A percentile compares a stretch with the other conserved stretches of the same genome.
These are phyloP conservation scores for Cyberlindnera suaveolens DNA, from an alignment of 805 yeast genomes.

Conservation along the genomic window DNA sequence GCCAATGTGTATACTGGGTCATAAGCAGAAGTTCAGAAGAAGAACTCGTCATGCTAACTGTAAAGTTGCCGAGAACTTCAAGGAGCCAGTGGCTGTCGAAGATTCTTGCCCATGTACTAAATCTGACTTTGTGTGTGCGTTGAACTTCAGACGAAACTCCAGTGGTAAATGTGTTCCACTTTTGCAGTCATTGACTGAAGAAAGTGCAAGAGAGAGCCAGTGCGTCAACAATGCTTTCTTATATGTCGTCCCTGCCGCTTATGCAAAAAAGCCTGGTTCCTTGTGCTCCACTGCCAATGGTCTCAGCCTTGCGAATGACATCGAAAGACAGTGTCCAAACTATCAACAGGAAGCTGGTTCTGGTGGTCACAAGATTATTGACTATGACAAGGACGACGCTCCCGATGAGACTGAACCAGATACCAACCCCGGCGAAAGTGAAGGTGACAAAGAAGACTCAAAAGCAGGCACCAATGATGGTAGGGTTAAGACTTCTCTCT, in stretches of 20 bases:
- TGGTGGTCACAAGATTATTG: slow-evolving; percentile 16
- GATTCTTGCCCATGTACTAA: slow-evolving; percentile 59
- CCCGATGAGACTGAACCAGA: slow-evolving; percentile 26
- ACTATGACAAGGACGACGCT: slow-evolving; percentile 22
- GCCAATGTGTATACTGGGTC: slow-evolving; percentile 61
- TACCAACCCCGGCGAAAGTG: slow-evolving; percentile 25
- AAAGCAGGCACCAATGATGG: slow-evolving; percentile 32
- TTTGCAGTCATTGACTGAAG: slow-evolving; percentile 16
- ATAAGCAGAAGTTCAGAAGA: slow-evolving; percentile 53
- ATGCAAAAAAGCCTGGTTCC: slow-evolving; percentile 38
- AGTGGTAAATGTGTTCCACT: slow-evolving; percentile 44
- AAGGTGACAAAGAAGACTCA: slow-evolving; percentile 30
- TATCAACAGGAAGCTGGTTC: slow-evolving; percentile 12
- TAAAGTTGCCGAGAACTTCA: slow-evolving; percentile 30
- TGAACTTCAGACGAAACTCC: slow-evolving; percentile 35
- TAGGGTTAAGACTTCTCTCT: slow-evolving; percentile 28
- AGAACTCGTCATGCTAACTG: slow-evolving; percentile 64
- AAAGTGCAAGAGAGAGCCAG: slow-evolving; percentile 16
- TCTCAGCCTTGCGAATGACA: slow-evolving; percentile 10
- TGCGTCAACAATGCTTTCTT: slow-evolving; percentile 25
- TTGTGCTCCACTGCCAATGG: slow-evolving; percentile 32
- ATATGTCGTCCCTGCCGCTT: slow-evolving; percentile 30
- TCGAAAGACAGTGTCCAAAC: slow-evolving; percentile 17
- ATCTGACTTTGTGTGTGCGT: slow-evolving; percentile 67
- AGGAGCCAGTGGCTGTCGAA: slow-evolving; percentile 34